Evolutionary conservation across 2,329 filamentous ascomycete genomes (phyloP).

Genomic region (Aspergillus pseudoglaucus): DNA sequence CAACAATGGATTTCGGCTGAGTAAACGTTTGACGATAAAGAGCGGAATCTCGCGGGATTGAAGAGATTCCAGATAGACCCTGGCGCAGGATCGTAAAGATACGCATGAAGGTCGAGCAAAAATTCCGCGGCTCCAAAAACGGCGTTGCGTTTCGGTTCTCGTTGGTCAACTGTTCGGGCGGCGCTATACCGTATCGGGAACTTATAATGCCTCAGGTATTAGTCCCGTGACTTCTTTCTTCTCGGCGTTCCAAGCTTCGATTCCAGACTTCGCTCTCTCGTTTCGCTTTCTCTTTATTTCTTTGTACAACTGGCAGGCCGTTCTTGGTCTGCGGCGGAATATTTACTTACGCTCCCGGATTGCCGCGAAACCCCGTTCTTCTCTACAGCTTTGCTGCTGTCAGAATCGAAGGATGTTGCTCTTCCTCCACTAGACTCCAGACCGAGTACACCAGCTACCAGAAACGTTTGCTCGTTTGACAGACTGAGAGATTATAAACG

Average conservation of each 20-base stretch:
- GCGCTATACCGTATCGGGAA: too few species aligned
- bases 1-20: background rate
- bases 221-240: too few species aligned
- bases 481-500: background rate
- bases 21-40: background rate
- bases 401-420: slow-evolving; percentile 3
- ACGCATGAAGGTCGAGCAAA: slow-evolving; percentile 15
- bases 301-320: background rate
- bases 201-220: too few species aligned
- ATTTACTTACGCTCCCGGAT: background rate
- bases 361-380: background rate
- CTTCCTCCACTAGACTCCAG: slow-evolving; percentile 1
- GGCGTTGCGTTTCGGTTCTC: slow-evolving; percentile 4
- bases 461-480: background rate
- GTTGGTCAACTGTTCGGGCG: too few species aligned
- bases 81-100: slow-evolving; percentile 14
- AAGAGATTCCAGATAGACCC: slow-evolving; percentile 9
- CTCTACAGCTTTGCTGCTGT: background rate
- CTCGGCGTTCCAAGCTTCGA: background rate
- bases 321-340: background rate
- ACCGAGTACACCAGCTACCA: background rate
- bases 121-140: slow-evolving; percentile 1
- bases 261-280: background rate
- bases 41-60: background rate
- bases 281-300: background rate